phyloP scores from a whole-genome alignment of 805 yeast genomes.

The Candida ponderosae region DNA sequence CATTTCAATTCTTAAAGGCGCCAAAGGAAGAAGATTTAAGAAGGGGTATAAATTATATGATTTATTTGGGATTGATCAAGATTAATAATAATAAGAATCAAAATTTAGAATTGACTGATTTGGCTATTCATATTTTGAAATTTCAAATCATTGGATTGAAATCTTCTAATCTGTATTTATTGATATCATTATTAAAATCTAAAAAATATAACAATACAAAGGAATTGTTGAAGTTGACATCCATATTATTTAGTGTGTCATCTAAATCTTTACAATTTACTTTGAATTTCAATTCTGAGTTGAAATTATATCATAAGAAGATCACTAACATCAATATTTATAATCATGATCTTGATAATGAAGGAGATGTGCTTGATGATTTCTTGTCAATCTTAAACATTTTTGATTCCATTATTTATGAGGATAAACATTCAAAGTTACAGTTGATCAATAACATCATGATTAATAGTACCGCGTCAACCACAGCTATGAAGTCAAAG shows the following conservation, averaged over 20 bases:
- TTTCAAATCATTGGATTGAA: neutral
- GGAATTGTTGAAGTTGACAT: slow-evolving; percentile 2
- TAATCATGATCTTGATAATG: neutral
- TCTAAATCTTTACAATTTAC: neutral
- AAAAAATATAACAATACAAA: neutral
- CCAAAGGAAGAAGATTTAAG: slow-evolving; percentile 1
- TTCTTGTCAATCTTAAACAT: neutral
- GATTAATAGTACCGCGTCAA: neutral
- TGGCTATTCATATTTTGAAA: neutral
- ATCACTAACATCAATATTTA: neutral
- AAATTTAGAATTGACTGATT: neutral
- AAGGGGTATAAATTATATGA: neutral
- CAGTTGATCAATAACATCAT: neutral
- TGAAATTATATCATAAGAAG: neutral
- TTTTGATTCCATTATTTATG: neutral
- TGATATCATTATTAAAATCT: neutral
- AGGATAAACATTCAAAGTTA: neutral
- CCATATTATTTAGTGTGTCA: neutral
- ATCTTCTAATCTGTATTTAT: neutral
- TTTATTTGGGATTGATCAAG: neutral
- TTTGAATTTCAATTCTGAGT: neutral
- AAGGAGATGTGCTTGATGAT: neutral
- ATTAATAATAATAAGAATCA: neutral
- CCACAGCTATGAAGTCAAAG: neutral
- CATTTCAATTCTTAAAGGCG: slow-evolving; percentile 1